Conservation (phyloP, 1,284 basidiomycete species). For the Puccinia hordei region DNA sequence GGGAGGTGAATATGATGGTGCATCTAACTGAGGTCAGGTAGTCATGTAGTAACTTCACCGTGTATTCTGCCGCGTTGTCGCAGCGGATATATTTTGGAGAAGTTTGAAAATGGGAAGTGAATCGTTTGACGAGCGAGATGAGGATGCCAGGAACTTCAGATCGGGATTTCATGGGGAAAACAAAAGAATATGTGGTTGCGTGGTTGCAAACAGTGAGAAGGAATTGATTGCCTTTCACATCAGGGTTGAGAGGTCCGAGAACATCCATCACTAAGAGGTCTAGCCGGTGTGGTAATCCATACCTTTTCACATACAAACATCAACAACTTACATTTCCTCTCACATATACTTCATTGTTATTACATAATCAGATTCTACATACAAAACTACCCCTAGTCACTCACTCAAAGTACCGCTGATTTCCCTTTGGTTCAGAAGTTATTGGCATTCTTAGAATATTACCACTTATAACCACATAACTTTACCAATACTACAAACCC, state of each 20-base stretch:
- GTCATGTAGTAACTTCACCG: not conserved
- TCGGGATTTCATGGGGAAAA: not conserved
- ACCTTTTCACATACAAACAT: no score
- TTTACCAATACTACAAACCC: no score
- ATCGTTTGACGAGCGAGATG: not conserved
- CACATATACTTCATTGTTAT: no score
- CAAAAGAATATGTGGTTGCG: not conserved
- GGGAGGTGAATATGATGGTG: not conserved
- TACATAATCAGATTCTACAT: no score
- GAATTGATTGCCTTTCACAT: not conserved
- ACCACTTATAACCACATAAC: no score
- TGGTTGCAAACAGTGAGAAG: not conserved
- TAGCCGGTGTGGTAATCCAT: no score
- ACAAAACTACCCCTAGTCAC: no score
- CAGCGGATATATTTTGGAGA: not conserved
- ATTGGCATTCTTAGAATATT: no score
- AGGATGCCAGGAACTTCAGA: not conserved
- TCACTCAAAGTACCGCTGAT: no score
- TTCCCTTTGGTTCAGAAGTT: no score
- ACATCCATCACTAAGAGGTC: conserved; percentile 6
- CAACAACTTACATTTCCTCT: no score
- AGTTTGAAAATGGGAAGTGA: not conserved
- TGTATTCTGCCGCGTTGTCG: conserved; percentile 21
- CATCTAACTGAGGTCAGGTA: not conserved
- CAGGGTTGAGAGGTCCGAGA: not conserved